Evolutionary conservation across 176 grass and related monocot genomes (phyloP).

Genomic region (Microstegium vimineum): DNA sequence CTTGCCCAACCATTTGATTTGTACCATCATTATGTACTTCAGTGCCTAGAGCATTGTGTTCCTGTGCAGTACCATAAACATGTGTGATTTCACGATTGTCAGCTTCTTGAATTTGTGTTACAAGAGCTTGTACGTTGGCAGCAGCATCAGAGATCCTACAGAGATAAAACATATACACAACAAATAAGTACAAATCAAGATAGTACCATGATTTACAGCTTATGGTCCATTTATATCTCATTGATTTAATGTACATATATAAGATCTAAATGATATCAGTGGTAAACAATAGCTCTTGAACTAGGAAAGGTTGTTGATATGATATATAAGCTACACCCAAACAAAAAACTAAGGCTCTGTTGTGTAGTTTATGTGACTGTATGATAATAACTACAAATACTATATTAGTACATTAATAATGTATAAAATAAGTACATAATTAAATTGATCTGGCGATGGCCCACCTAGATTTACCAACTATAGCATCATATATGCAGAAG

Average conservation of each 20-base stretch:
- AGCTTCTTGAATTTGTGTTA: no score
- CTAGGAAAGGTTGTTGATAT: not conserved
- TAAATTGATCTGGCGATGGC: no score
- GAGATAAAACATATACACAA: not conserved
- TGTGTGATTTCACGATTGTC: not conserved
- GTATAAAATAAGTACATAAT: no score
- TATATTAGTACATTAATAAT: no score
- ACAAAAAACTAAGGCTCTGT: no score
- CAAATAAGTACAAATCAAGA: not conserved
- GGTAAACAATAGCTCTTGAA: not conserved
- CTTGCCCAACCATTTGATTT: not conserved
- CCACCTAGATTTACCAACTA: no score
- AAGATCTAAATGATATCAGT: not conserved
- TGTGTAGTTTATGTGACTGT: no score
- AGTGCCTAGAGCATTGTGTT: not conserved
- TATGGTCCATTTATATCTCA: not conserved
- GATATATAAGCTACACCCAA: not conserved
- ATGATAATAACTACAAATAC: no score
- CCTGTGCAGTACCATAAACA: not conserved
- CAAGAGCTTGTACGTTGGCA: no score
- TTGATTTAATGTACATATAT: not conserved
- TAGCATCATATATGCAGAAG: no score
- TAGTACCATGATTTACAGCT: not conserved
- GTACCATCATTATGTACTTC: not conserved
- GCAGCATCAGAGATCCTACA: not conserved